A percentile compares a stretch with the other conserved stretches of the same genome.
These are phyloP conservation scores for Trichothecium roseum DNA, from an alignment of 2,329 filamentous ascomycete species.

Conservation along the genomic window DNA sequence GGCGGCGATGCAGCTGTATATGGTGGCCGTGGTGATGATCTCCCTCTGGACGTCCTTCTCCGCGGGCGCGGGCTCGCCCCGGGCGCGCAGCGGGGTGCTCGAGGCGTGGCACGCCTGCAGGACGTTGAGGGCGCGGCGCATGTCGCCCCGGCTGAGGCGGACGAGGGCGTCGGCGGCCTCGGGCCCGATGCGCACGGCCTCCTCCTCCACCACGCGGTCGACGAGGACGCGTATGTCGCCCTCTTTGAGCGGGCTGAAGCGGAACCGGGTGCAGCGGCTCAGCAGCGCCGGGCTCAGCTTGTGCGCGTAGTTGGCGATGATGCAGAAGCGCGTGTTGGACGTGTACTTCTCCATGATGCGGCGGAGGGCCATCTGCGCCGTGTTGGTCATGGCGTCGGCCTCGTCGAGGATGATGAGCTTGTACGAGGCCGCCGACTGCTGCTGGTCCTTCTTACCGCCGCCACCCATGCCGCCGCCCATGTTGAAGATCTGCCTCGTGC, in stretches of 20 bases:
- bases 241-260: slow-evolving; percentile 90
- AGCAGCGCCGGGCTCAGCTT: slow-evolving; percentile 89
- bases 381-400: slow-evolving; percentile 99
- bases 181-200: slow-evolving; percentile 70
- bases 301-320: slow-evolving; percentile 98
- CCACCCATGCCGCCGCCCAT: slow-evolving; percentile 42
- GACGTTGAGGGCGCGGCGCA: slow-evolving; percentile 90
- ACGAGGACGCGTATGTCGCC: slow-evolving; percentile 75
- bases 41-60: slow-evolving; percentile 64
- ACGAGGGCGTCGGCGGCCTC: slow-evolving; percentile 80
- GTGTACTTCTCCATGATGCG: slow-evolving; percentile 99
- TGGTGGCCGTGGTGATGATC: slow-evolving; percentile 75
- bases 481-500: slow-evolving; percentile 92
- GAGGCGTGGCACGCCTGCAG: slow-evolving; percentile 94
- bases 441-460: slow-evolving; percentile 34
- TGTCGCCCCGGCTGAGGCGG: slow-evolving; percentile 84
- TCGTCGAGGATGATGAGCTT: slow-evolving; percentile 98
- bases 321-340: slow-evolving; percentile 92
- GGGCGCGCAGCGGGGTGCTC: slow-evolving; percentile 58
- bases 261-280: slow-evolving; percentile 87
- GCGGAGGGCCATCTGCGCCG: slow-evolving; percentile 92
- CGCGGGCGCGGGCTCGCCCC: slow-evolving; percentile 46
- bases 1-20: slow-evolving; percentile 95
- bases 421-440: slow-evolving; percentile 56
- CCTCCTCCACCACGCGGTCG: slow-evolving; percentile 80